A percentile compares a stretch with the other conserved stretches of the same genome.
phyloP scores from a whole-genome alignment of 345 rosid genomes.

The Laguncularia racemosa region DNA sequence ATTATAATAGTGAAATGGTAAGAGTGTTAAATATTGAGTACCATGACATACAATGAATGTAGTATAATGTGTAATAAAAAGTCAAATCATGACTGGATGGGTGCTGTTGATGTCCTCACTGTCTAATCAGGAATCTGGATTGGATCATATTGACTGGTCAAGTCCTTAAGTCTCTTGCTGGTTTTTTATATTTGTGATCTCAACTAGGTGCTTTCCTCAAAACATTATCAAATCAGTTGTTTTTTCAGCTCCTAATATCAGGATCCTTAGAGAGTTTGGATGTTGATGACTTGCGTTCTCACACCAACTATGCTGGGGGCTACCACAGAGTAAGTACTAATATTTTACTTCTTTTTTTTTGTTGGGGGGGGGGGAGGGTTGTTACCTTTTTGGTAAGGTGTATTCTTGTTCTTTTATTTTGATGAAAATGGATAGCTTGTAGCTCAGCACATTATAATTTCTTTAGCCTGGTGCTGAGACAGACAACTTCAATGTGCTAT shows the following conservation, averaged over 20 bases:
- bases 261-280: slow-evolving; percentile 98
- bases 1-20: no score
- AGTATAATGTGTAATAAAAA: no score
- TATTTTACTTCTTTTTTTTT: slow-evolving; percentile 1
- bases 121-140: no score
- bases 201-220: background rate
- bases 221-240: slow-evolving; percentile 6
- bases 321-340: slow-evolving; percentile 56
- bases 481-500: no score
- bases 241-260: slow-evolving; percentile 79
- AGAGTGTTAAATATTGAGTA: no score
- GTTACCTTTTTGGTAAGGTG: background rate
- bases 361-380: no score
- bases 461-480: no score
- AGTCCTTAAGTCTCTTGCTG: background rate
- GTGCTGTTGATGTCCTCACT: no score
- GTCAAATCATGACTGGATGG: no score
- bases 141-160: no score
- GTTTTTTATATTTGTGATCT: background rate
- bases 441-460: no score
- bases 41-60: no score
- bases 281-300: slow-evolving; percentile 73
- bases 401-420: background rate
- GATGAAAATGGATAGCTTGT: background rate
- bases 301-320: slow-evolving; percentile 90